A percentile compares a stretch with the other conserved stretches of the same genome.
phyloP scores from a whole-genome alignment of 2,329 filamentous ascomycete genomes.

The Diaporthe sp. region DNA sequence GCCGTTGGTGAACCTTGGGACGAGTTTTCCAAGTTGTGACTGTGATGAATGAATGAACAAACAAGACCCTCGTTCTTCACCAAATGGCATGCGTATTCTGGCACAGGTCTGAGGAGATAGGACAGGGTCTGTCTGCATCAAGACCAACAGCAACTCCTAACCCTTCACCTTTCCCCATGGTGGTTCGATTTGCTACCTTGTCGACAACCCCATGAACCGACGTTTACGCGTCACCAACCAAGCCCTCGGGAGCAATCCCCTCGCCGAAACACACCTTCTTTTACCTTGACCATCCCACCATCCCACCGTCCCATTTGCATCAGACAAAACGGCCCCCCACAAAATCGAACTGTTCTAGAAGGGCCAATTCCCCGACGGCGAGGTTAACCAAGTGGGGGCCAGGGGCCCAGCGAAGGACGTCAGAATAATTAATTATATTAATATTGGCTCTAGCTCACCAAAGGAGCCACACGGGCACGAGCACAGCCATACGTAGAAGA shows the following conservation, averaged over 20 bases:
- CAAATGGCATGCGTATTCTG: background rate
- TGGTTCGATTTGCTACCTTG: background rate
- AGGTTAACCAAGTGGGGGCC: background rate
- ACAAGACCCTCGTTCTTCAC: background rate
- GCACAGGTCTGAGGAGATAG: background rate
- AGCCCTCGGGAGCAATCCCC: background rate
- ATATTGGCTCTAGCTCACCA: background rate
- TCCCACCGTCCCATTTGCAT: background rate
- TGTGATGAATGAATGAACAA: background rate
- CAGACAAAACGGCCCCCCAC: slow-evolving; percentile 2
- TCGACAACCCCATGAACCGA: background rate
- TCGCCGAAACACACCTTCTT: background rate
- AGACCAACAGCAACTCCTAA: background rate
- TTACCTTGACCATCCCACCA: background rate
- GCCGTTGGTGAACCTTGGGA: background rate
- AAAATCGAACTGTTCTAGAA: slow-evolving; percentile 13
- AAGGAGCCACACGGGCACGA: background rate
- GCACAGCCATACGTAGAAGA: background rate
- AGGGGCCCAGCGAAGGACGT: background rate
- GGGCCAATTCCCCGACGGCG: slow-evolving; percentile 19
- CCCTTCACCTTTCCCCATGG: background rate
- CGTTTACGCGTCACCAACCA: slow-evolving; percentile 3
- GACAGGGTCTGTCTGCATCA: background rate
- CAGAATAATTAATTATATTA: slow-evolving; percentile 23
- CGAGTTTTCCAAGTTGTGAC: background rate